Conservation (phyloP, 768 basidiomycete genomes). For the Tephrocybe sp. region DNA sequence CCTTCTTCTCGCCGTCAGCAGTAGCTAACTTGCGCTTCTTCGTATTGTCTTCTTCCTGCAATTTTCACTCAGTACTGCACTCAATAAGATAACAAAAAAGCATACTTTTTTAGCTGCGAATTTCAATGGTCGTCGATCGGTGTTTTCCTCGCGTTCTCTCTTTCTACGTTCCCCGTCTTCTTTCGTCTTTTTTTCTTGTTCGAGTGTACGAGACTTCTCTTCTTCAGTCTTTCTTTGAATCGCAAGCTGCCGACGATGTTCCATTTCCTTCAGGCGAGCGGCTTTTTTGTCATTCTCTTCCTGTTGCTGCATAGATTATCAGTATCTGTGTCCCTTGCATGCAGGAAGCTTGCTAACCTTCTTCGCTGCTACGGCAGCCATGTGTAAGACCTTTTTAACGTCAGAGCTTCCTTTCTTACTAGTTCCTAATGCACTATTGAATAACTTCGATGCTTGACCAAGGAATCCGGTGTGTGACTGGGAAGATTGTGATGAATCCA, state of each 20-base stretch:
- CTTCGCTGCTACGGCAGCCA: conserved; percentile 82
- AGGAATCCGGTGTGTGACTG: conserved; percentile 62
- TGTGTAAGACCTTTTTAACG: conserved; percentile 74
- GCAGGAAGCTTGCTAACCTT: conserved; percentile 52
- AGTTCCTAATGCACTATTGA: conserved; percentile 63
- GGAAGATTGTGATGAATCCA: conserved; percentile 45
- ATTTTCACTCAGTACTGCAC: conserved; percentile 4
- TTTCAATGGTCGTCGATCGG: conserved; percentile 65
- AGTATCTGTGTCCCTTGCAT: background rate
- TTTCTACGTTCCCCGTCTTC: conserved; percentile 78
- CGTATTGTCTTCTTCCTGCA: conserved; percentile 62
- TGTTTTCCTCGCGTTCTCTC: conserved; percentile 76
- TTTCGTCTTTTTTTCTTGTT: conserved; percentile 69
- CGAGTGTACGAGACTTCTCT: conserved; percentile 58
- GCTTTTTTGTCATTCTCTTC: conserved; percentile 82
- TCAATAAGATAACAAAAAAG: background rate
- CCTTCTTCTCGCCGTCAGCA: conserved; percentile 54
- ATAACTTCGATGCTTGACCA: conserved; percentile 65
- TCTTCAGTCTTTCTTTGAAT: conserved; percentile 77
- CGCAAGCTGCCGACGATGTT: conserved; percentile 69
- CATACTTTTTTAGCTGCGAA: conserved; percentile 55
- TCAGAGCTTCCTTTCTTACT: conserved; percentile 73
- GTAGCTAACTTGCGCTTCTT: conserved; percentile 67
- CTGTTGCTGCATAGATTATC: conserved; percentile 63
- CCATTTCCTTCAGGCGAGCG: conserved; percentile 75